These are phyloP conservation scores for Cnidoscolus chayamansa DNA, from an alignment of 441 rosid genomes.

Conservation along the genomic window DNA sequence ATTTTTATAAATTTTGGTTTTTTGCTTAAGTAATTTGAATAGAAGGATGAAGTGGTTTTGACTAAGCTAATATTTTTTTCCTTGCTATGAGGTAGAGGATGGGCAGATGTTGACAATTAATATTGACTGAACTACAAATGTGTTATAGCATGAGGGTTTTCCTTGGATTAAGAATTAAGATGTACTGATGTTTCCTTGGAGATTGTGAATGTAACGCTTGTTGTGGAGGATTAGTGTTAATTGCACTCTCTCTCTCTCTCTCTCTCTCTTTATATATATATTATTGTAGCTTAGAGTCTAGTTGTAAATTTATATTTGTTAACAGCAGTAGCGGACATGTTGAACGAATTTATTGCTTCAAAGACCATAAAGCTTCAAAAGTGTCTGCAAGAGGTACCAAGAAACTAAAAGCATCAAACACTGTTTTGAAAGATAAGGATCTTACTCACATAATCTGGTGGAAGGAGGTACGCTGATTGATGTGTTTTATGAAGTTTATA, in stretches of 20 bases:
- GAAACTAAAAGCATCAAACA: slow-evolving; percentile 44
- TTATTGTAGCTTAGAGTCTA: slow-evolving; percentile 1
- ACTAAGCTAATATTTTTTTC: background rate
- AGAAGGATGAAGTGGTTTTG: background rate
- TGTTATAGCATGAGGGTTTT: background rate
- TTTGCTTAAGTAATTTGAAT: background rate
- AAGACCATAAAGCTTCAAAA: slow-evolving; percentile 41
- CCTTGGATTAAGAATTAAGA: background rate
- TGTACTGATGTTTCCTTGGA: background rate
- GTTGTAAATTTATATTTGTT: slow-evolving; percentile 11
- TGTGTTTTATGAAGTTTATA: slow-evolving; percentile 4
- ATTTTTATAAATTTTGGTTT: no score
- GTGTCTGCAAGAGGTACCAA: slow-evolving; percentile 46
- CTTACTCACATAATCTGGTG: slow-evolving; percentile 80
- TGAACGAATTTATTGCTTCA: slow-evolving; percentile 43
- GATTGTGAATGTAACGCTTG: background rate
- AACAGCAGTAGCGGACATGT: slow-evolving; percentile 37
- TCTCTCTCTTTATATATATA: background rate
- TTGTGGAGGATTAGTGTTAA: background rate
- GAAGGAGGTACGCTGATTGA: slow-evolving; percentile 62
- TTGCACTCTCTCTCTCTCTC: background rate
- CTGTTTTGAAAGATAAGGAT: slow-evolving; percentile 56
- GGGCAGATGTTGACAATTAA: background rate
- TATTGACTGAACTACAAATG: background rate
- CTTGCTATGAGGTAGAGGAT: background rate